Evolutionary conservation across 768 basidiomycete species (phyloP).

Genomic region (Rossbeevera mucosa): DNA sequence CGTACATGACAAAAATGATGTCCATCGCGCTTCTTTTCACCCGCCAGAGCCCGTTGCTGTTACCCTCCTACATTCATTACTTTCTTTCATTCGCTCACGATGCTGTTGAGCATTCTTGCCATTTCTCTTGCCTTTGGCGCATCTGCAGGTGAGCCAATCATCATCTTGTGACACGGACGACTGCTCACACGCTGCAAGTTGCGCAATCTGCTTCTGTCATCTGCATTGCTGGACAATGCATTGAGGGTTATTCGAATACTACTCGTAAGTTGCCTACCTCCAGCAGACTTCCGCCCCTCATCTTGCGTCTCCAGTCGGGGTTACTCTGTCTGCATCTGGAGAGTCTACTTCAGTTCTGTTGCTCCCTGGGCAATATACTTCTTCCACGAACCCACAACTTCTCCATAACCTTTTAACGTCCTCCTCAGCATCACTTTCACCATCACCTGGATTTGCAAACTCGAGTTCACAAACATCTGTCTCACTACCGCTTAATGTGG

Average conservation of each 20-base stretch:
- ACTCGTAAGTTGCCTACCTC: slow-evolving; percentile 45
- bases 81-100: slow-evolving; percentile 28
- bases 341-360: slow-evolving; percentile 52
- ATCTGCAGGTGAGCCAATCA: slow-evolving; percentile 34
- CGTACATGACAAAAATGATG: slow-evolving; percentile 29
- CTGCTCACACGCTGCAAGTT: slow-evolving; percentile 29
- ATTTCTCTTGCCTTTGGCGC: slow-evolving; percentile 35
- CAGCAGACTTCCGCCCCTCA: slow-evolving; percentile 9
- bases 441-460: slow-evolving; percentile 61
- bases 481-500: slow-evolving; percentile 64
- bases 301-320: slow-evolving; percentile 52
- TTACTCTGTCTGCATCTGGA: slow-evolving; percentile 54
- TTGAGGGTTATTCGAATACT: slow-evolving; percentile 72
- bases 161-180: not conserved
- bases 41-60: slow-evolving; percentile 18
- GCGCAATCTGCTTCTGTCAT: slow-evolving; percentile 62
- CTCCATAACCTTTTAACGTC: slow-evolving; percentile 66
- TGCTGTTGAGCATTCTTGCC: slow-evolving; percentile 39
- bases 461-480: slow-evolving; percentile 41
- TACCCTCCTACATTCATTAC: slow-evolving; percentile 18
- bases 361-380: slow-evolving; percentile 73
- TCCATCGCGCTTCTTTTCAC: not conserved
- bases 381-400: slow-evolving; percentile 65
- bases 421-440: slow-evolving; percentile 52
- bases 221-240: slow-evolving; percentile 87